phyloP scores from a whole-genome alignment of 192 early-diverging fungal genomes.

The Phycomyces nitens region DNA sequence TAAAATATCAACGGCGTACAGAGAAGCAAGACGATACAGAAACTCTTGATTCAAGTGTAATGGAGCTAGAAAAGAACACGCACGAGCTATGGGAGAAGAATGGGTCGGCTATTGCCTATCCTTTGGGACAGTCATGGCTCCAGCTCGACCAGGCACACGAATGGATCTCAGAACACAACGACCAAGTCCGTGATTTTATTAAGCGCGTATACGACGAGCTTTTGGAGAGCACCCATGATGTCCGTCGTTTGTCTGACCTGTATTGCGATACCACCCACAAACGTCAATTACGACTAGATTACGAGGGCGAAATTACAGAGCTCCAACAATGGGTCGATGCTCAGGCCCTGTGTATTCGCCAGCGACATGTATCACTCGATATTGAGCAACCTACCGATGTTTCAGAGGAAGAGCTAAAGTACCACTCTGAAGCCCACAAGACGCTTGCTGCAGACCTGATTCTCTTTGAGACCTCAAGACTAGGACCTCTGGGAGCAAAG shows the following conservation, averaged over 20 bases:
- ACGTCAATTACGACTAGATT: not conserved
- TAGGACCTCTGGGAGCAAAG: not conserved
- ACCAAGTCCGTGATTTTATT: not conserved
- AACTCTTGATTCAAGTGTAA: not conserved
- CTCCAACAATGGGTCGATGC: conserved; percentile 12
- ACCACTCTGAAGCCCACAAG: not conserved
- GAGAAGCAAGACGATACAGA: not conserved
- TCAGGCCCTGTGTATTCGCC: not conserved
- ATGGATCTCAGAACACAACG: not conserved
- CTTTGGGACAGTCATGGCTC: not conserved
- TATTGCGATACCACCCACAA: not conserved
- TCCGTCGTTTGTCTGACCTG: not conserved
- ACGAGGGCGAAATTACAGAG: not conserved
- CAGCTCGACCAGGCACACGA: not conserved
- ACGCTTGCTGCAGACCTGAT: not conserved
- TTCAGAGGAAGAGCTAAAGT: not conserved
- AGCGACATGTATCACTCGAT: not conserved
- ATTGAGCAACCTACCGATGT: not conserved
- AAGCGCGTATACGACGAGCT: not conserved
- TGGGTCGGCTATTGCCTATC: not conserved
- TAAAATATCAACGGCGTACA: not conserved
- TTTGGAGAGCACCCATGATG: not conserved
- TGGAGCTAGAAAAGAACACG: not conserved
- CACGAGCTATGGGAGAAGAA: not conserved
- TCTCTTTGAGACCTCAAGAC: not conserved